Evolutionary conservation across 192 early-diverging fungal genomes (phyloP), one percentile per base, ranked within the genome.

Genomic region (Bifiguratus adelaidae): DNA sequence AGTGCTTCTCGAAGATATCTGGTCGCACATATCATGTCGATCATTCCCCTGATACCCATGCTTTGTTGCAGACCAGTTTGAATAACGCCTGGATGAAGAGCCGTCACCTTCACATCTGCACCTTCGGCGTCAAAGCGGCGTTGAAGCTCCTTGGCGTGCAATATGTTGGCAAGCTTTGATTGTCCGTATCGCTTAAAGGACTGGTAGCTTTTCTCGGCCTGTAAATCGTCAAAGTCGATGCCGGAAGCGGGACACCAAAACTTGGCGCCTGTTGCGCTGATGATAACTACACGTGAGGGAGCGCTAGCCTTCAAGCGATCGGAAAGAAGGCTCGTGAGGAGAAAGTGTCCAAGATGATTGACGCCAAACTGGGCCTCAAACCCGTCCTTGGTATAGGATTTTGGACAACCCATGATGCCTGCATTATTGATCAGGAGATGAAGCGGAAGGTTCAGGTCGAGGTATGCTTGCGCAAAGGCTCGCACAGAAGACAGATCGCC

Each of bases 361-460:
- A 56, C 53, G 3, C 60, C 73, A 25, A 81, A 65, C 48, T 80
- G 78, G n/a, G 57, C 52, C 52, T 80, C 76, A 29, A 66, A 50
- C 11, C 76, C 76, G 25, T 81, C 69, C n/a, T 55, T 53, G 16
- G 68, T 62, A 1, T 57, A 44, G 8, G 15, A 34, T 30, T 56
- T 53, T 3, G 72, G 72, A 22, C 50, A 52, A 11, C 57, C 60
- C 77, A 78, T 78, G 12, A 62, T 41, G 24, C 72, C 81, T 34
- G 15, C 15, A 34, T 34, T 34, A 15, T 34, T 34, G 32, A 34
- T 15, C 32, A 34, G 32, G 11, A 34, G 11, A 15, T 34, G 32
- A 11, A 34, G 15, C 32, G 32, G 32, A 13, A 34, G 32, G 11
- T 34, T 34, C 32, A 13, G 11, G 11, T 34, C 32, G 15, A 34